Conservation (phyloP, 192 early-diverging fungal species). For the Podila clonocystis region DNA sequence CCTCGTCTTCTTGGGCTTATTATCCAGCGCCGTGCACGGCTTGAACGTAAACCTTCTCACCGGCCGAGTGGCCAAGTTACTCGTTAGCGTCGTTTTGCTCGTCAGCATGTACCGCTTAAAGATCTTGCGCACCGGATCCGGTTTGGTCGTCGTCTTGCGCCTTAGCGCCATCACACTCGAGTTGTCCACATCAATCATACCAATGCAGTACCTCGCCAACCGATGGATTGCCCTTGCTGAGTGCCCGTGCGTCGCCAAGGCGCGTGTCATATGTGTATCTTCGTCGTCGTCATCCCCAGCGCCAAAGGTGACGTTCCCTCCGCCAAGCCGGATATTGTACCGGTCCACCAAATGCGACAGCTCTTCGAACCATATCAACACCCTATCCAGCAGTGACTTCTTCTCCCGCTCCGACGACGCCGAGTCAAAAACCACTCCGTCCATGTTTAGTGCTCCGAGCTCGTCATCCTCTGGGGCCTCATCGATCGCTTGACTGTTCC, state of each 20-base stretch:
- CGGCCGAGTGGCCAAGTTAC: background rate
- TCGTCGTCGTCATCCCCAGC: background rate
- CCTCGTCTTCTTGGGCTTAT: background rate
- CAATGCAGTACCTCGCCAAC: background rate
- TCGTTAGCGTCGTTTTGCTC: conserved; percentile 2
- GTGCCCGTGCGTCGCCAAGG: background rate
- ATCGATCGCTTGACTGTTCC: background rate
- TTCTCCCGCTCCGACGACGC: background rate
- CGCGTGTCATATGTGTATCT: background rate
- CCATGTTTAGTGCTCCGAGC: background rate
- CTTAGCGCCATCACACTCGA: background rate
- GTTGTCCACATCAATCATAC: background rate
- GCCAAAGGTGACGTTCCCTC: background rate
- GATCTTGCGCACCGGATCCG: conserved; percentile 1
- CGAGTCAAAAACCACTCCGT: background rate
- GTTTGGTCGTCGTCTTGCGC: background rate
- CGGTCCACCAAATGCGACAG: background rate
- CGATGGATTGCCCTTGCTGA: background rate
- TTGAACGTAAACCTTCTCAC: conserved; percentile 19
- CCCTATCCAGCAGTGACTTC: background rate
- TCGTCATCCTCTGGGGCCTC: background rate
- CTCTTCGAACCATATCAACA: background rate
- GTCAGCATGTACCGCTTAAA: conserved; percentile 17
- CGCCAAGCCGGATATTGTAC: background rate
- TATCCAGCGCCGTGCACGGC: background rate